Conservation (phyloP, 306 rosid species). For the Inga oerstediana region DNA sequence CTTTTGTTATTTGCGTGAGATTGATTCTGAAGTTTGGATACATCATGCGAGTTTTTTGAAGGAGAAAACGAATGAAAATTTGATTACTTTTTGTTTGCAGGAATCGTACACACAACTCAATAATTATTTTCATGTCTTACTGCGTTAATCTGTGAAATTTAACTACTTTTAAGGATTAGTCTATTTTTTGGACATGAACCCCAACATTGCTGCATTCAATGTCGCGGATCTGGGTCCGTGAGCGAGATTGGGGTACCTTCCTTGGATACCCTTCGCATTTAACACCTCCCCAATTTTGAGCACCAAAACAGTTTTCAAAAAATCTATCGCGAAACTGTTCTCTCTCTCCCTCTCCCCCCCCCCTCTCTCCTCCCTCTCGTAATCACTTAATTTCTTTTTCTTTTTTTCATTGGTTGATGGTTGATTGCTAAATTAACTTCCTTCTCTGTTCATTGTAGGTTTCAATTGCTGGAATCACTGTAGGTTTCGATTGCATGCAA, state of each 20-base stretch:
- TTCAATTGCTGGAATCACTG: background rate
- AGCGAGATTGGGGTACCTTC: constrained; percentile 28
- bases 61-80: background rate
- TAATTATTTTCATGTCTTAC: constrained; percentile 19
- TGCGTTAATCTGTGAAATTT: constrained; percentile 15
- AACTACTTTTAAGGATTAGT: constrained; percentile 4
- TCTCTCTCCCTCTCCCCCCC: background rate
- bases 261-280: constrained; percentile 37
- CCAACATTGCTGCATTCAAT: constrained; percentile 47
- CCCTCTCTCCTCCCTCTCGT: background rate
- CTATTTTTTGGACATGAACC: constrained; percentile 30
- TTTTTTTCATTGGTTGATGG: background rate
- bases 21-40: background rate
- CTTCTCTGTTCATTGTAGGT: background rate
- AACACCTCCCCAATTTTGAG: constrained; percentile 13
- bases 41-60: background rate
- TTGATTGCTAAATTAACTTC: background rate
- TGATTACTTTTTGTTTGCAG: background rate
- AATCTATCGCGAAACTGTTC: background rate
- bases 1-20: background rate
- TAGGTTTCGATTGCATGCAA: background rate
- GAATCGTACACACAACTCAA: background rate
- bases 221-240: constrained; percentile 52
- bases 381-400: background rate
- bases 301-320: background rate